Evolutionary conservation across 768 basidiomycete species (phyloP).

Genomic region (Mycena crocata): DNA sequence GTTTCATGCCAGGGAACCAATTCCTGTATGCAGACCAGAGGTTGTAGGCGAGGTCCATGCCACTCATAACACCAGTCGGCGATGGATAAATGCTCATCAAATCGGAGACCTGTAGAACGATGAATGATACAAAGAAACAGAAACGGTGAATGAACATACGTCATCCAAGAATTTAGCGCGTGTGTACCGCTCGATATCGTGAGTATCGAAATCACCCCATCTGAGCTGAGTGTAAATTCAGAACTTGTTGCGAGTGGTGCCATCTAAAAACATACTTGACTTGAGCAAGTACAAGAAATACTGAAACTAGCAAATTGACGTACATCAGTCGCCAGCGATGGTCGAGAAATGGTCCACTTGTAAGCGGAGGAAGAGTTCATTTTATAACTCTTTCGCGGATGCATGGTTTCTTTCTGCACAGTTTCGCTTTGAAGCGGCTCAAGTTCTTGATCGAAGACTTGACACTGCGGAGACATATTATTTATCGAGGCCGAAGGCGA

Average conservation of each 20-base stretch:
- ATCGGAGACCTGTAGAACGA: conserved; percentile 76
- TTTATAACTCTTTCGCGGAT: conserved; percentile 99
- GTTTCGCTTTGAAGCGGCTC: conserved; percentile 99
- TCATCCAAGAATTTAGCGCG: conserved; percentile 99
- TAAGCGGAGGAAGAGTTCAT: conserved; percentile 99
- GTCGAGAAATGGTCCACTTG: conserved; percentile 98
- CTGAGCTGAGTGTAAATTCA: conserved; percentile 97
- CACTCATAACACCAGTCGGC: conserved; percentile 98
- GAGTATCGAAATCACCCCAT: conserved; percentile 99
- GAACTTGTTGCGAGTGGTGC: conserved; percentile 98
- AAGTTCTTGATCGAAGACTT: conserved; percentile 98
- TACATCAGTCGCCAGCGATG: conserved; percentile 94
- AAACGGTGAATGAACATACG: conserved; percentile 54
- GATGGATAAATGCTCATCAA: conserved; percentile 99
- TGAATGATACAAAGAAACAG: neutral
- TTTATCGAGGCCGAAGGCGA: neutral
- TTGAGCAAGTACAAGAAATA: conserved; percentile 49
- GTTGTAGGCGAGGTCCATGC: conserved; percentile 98
- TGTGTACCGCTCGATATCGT: conserved; percentile 98
- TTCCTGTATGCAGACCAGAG: conserved; percentile 98
- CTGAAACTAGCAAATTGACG: neutral
- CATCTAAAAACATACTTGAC: conserved; percentile 95
- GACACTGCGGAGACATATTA: conserved; percentile 66
- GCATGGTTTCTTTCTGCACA: conserved; percentile 99
- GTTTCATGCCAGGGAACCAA: conserved; percentile 99